Evolutionary conservation across 805 yeast species (phyloP), one percentile per base, ranked within the genome.

Genomic region (Naumovozyma dairenensis): DNA sequence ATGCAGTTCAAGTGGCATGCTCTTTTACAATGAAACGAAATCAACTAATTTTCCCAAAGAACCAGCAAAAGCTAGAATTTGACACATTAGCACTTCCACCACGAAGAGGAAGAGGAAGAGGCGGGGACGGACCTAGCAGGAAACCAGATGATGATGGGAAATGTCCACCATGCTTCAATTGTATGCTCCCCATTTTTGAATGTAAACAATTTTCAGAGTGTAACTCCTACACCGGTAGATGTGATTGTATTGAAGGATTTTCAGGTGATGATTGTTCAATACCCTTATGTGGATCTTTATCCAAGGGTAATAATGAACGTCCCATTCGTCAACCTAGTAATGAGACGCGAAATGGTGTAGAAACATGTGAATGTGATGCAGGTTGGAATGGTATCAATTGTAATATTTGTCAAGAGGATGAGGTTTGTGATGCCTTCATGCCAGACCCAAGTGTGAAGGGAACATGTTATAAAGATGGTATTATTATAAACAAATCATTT

Each of bases 341-440:
- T n/a, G n/a, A n/a, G n/a, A n/a, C n/a, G n/a, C n/a, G n/a, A n/a
- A 62, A 62, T 16, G 70, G 67, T 10, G 58, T 67, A 1, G 48
- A 21, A 2, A 45, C 66, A 0, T 92, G 98, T 59, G 63, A 63
- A 0, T 89, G 98, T 60, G 71, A 71, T 32, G 67, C 67, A 3
- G 98, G 98, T 3, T 92, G 98, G 98, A 63, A 66, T 4, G 97
- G 98, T 28, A 80, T 92, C 51, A 92, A 92, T 53, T 92, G 98
- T 67, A 92, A 82, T 50, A 58, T 92, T 54, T 92, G 98, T 59
- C 62, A 67, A 16, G 53, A 55, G 4, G 94, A 92, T 53, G 55
- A 66, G 3, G 80, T 78, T 2, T 92, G 98, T 62, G 82, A 84
- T 54, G 63, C 81, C 0, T 81, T 92, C 47, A 74, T 89, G 75